phyloP scores from a whole-genome alignment of 257 asterid genomes.

The Rehmannia glutinosa region DNA sequence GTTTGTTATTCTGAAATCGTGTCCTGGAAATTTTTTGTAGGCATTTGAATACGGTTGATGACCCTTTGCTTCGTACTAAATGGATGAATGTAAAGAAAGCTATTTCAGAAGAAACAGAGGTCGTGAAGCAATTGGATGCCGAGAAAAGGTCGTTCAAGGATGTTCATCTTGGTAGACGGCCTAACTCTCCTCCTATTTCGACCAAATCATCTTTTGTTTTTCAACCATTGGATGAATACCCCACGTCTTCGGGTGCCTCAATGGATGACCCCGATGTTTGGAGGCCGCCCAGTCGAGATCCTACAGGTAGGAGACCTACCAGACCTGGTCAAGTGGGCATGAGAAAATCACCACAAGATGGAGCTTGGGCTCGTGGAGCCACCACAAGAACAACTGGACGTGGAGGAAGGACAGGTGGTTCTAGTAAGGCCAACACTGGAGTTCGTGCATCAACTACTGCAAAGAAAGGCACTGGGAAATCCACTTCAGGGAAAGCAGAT shows the following conservation, averaged over 20 bases:
- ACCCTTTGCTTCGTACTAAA: slow-evolving; percentile 75
- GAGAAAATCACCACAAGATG: slow-evolving; percentile 88
- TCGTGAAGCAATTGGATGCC: slow-evolving; percentile 89
- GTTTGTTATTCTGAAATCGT: slow-evolving; percentile 6
- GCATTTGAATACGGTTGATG: slow-evolving; percentile 85
- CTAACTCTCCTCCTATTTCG: slow-evolving; percentile 89
- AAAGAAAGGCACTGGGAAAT: slow-evolving; percentile 69
- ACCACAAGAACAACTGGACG: slow-evolving; percentile 59
- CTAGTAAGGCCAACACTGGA: slow-evolving; percentile 66
- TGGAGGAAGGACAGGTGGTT: slow-evolving; percentile 71
- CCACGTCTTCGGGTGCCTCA: slow-evolving; percentile 76
- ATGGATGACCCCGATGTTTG: slow-evolving; percentile 99
- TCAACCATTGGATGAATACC: slow-evolving; percentile 93
- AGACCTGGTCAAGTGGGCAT: slow-evolving; percentile 69
- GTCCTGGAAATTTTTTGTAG: slow-evolving; percentile 26
- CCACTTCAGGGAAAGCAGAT: slow-evolving; percentile 60
- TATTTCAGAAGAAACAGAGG: slow-evolving; percentile 91
- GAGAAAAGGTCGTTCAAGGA: slow-evolving; percentile 89
- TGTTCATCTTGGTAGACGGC: slow-evolving; percentile 63
- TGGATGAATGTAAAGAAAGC: slow-evolving; percentile 97
- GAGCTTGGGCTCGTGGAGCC: slow-evolving; percentile 86
- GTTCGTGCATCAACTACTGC: slow-evolving; percentile 67
- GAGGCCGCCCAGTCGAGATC: slow-evolving; percentile 95
- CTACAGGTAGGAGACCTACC: slow-evolving; percentile 60
- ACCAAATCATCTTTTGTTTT: slow-evolving; percentile 82